Conservation (phyloP, 805 yeast species). For the Nakazawaea ambrosiae region DNA sequence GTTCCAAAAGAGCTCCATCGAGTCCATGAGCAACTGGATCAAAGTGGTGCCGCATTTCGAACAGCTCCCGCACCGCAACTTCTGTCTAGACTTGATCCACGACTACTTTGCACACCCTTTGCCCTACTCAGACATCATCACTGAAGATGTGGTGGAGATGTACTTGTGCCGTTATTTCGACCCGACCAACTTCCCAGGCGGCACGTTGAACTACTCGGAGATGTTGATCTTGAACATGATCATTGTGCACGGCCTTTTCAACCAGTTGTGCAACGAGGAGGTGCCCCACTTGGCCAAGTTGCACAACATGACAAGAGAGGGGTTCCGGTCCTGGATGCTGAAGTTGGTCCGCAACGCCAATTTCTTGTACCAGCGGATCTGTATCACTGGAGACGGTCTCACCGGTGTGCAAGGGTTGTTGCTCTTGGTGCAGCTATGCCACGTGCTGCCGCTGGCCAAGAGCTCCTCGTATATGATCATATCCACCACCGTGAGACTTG, state of each 20-base stretch:
- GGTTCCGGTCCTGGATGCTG: conserved; percentile 21
- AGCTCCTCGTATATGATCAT: conserved; percentile 37
- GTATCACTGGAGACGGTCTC: conserved; percentile 44
- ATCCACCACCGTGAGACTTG: conserved; percentile 43
- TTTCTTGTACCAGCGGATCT: conserved; percentile 44
- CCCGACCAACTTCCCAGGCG: background rate
- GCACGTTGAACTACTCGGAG: conserved; percentile 1
- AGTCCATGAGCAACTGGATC: conserved; percentile 23
- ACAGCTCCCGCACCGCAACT: conserved; percentile 24
- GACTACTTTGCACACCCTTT: conserved; percentile 11
- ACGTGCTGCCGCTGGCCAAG: conserved; percentile 25
- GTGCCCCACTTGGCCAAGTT: background rate
- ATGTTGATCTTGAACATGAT: conserved; percentile 2
- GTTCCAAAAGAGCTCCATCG: conserved; percentile 15
- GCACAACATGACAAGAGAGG: conserved; percentile 13
- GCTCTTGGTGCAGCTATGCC: conserved; percentile 35
- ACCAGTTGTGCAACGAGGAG: background rate
- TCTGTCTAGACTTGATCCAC: conserved; percentile 14
- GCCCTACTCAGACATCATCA: conserved; percentile 11
- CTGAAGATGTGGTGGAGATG: conserved; percentile 12
- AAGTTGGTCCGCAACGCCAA: conserved; percentile 33
- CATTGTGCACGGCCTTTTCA: background rate
- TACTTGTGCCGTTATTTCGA: conserved; percentile 14
- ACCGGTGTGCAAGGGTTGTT: conserved; percentile 46
- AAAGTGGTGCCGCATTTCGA: conserved; percentile 22